Percentiles rank a stretch among this genome's conserved stretches.
Conservation (phyloP, 2,329 filamentous ascomycete species). For the Incumbomyces delicatus region DNA sequence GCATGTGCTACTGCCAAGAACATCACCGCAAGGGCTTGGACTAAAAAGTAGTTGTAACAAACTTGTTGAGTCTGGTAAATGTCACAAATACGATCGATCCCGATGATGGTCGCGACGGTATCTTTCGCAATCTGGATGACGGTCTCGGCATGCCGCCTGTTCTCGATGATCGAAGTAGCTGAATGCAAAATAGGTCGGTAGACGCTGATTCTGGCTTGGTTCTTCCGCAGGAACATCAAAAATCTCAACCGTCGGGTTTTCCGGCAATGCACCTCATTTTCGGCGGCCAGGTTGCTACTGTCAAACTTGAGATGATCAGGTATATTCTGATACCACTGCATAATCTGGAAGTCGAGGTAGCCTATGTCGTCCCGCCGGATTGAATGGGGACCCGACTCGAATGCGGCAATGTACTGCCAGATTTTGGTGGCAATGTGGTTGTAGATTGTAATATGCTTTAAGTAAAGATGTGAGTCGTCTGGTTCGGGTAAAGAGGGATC, state of each 20-base stretch:
- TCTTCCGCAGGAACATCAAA: constrained; percentile 74
- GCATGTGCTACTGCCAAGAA: constrained; percentile 57
- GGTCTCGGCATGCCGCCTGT: constrained; percentile 62
- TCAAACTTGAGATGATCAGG: constrained; percentile 53
- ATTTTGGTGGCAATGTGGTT: constrained; percentile 75
- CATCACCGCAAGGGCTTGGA: constrained; percentile 53
- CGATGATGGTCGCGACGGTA: constrained; percentile 51
- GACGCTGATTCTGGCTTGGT: constrained; percentile 82
- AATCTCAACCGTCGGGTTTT: constrained; percentile 65
- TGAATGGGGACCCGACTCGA: constrained; percentile 55
- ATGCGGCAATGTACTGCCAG: constrained; percentile 68
- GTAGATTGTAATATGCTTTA: constrained; percentile 77
- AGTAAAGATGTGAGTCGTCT: constrained; percentile 50
- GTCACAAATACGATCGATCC: constrained; percentile 52
- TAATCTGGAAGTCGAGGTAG: constrained; percentile 69
- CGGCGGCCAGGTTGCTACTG: constrained; percentile 40
- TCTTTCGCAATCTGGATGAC: constrained; percentile 57
- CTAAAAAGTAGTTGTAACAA: constrained; percentile 58
- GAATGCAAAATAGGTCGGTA: constrained; percentile 82
- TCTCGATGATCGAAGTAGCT: constrained; percentile 68
- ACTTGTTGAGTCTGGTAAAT: constrained; percentile 56
- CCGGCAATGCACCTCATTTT: constrained; percentile 37
- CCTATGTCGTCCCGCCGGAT: constrained; percentile 64
- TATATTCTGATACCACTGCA: constrained; percentile 76
- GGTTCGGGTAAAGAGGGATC: constrained; percentile 70